phyloP scores from a whole-genome alignment of 257 asterid genomes.

The Penstemon eatonii region DNA sequence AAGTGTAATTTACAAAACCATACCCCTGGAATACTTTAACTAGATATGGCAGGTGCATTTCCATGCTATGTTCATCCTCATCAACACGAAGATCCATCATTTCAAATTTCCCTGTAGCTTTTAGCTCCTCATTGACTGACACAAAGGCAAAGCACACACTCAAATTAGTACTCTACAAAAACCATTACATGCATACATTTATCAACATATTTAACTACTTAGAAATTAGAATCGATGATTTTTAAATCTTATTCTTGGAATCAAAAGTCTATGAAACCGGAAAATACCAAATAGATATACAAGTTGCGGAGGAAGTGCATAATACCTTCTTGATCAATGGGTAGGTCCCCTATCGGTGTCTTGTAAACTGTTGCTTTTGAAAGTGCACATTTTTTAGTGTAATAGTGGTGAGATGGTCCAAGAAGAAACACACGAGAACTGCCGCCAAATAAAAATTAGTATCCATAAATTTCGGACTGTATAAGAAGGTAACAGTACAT shows the following conservation, averaged over 20 bases:
- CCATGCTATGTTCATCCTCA: constrained; percentile 99
- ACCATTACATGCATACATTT: background rate
- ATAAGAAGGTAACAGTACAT: background rate
- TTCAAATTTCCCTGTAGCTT: constrained; percentile 89
- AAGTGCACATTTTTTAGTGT: constrained; percentile 90
- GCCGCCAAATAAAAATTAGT: constrained; percentile 41
- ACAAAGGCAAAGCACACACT: constrained; percentile 16
- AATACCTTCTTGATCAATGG: constrained; percentile 88
- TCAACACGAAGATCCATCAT: constrained; percentile 86
- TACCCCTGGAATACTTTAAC: constrained; percentile 95
- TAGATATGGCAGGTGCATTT: constrained; percentile 97
- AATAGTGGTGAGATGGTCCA: constrained; percentile 96
- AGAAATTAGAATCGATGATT: background rate
- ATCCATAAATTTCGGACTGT: background rate
- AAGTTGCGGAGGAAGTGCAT: background rate
- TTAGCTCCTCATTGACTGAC: constrained; percentile 80
- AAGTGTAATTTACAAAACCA: constrained; percentile 16
- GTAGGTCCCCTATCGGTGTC: constrained; percentile 93
- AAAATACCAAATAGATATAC: background rate
- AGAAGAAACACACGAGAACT: constrained; percentile 93
- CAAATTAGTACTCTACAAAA: constrained; percentile 10
- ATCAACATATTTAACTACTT: background rate
- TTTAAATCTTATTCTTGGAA: no score
- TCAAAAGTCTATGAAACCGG: background rate
- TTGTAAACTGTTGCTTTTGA: constrained; percentile 78